Evolutionary conservation across 768 basidiomycete genomes (phyloP).

Genomic region (Nidularia pulvinata): DNA sequence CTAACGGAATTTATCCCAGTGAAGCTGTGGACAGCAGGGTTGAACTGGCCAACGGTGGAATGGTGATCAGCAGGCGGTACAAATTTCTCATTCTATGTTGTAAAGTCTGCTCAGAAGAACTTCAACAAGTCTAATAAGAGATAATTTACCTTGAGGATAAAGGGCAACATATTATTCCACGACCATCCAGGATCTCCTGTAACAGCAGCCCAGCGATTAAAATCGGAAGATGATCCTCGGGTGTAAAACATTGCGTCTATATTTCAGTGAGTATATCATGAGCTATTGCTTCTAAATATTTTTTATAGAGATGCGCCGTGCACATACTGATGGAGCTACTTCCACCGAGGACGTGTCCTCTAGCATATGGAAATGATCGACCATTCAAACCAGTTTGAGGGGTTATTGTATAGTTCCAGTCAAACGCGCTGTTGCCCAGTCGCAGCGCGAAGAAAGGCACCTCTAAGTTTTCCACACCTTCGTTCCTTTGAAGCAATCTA

Average conservation of each 20-base stretch:
- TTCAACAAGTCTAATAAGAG: not conserved
- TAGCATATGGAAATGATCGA: slow-evolving; percentile 17
- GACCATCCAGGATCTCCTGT: slow-evolving; percentile 20
- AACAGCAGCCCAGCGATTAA: not conserved
- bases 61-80: slow-evolving; percentile 24
- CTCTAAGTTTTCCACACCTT: slow-evolving; percentile 7
- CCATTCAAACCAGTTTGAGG: slow-evolving; percentile 23
- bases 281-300: not conserved
- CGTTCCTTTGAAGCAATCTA: slow-evolving; percentile 10
- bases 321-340: slow-evolving; percentile 28
- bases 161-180: slow-evolving; percentile 18
- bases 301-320: slow-evolving; percentile 5
- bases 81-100: slow-evolving; percentile 25
- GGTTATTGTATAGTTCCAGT: slow-evolving; percentile 34
- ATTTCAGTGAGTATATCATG: slow-evolving; percentile 15
- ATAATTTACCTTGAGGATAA: slow-evolving; percentile 15
- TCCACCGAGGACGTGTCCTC: slow-evolving; percentile 28
- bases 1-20: slow-evolving; percentile 20
- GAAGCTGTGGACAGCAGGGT: slow-evolving; percentile 22
- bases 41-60: slow-evolving; percentile 24
- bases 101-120: not conserved
- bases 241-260: slow-evolving; percentile 1
- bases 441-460: slow-evolving; percentile 11
- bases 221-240: slow-evolving; percentile 14
- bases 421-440: slow-evolving; percentile 11